phyloP scores from a whole-genome alignment of 768 basidiomycete genomes.

The Asterophora lycoperdoides region DNA sequence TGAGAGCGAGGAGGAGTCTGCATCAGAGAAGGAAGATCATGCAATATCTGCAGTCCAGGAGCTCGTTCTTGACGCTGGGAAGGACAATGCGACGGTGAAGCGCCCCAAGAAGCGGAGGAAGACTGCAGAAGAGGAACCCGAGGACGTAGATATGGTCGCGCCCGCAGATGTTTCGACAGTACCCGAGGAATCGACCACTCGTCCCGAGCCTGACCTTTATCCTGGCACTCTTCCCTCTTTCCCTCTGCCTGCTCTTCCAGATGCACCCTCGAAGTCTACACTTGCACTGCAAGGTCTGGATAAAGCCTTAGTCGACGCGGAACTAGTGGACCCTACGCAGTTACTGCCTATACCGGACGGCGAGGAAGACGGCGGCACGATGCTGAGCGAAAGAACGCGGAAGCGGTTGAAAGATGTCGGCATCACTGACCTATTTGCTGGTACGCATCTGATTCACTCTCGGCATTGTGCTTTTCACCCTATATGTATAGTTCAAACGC shows the following conservation, averaged over 20 bases:
- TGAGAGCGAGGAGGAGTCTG: slow-evolving; percentile 19
- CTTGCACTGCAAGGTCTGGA: slow-evolving; percentile 80
- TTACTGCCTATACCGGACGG: slow-evolving; percentile 41
- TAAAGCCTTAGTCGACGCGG: slow-evolving; percentile 63
- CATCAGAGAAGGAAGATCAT: slow-evolving; percentile 11
- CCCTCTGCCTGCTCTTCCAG: slow-evolving; percentile 60
- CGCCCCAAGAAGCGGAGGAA: slow-evolving; percentile 45
- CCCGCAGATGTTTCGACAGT: slow-evolving; percentile 12
- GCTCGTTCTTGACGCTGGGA: slow-evolving; percentile 18
- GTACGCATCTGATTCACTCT: slow-evolving; percentile 35
- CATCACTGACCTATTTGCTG: slow-evolving; percentile 85
- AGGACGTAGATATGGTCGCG: slow-evolving; percentile 21
- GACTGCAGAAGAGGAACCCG: slow-evolving; percentile 22
- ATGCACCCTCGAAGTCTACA: slow-evolving; percentile 64
- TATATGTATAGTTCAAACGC: slow-evolving; percentile 71
- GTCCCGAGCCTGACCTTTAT: slow-evolving; percentile 21
- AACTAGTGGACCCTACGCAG: slow-evolving; percentile 56
- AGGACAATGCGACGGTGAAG: slow-evolving; percentile 10
- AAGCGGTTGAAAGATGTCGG: slow-evolving; percentile 70
- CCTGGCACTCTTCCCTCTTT: slow-evolving; percentile 55
- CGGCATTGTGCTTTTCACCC: not conserved
- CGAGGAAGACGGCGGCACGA: slow-evolving; percentile 38
- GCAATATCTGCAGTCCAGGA: slow-evolving; percentile 12
- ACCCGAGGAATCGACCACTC: slow-evolving; percentile 9
- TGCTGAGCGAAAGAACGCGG: slow-evolving; percentile 55